Base-by-base conservation (phyloP, 768 basidiomycete species). In the Rossbeevera mucosa region DNA sequence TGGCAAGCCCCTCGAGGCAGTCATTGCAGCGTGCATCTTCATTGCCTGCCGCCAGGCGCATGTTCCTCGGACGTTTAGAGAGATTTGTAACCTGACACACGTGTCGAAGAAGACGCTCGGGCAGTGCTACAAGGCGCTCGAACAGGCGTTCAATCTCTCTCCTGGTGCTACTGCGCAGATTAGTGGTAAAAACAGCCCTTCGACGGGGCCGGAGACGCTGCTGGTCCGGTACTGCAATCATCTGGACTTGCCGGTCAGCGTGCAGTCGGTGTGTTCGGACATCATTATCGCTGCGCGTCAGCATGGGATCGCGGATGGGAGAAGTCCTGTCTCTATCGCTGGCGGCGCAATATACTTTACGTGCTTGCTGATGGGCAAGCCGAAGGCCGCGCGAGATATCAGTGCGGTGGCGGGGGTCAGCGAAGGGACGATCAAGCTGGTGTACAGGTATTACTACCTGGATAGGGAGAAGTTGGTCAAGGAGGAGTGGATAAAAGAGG, bases 291-390 rank as follows among this genome's bases (percentile, higher is more conserved):
- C 82, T 26, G 89, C 90, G 13, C 81, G 91, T 48, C 79, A 88
- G 56, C 80, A 88, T 58, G 91, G 91, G 38, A 87, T 95, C 55
- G 93, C 94, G 31, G 93, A 94, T 64, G 96, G 96, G 22, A 78
- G 96, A 55, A 91, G 86, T 62, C 95, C 95, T 1, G 90, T 97
- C 47, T 96, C 96, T n/a, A 94, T 99, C 59, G 96, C 95, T n/a
- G 91, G 91, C 38, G 93, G 91, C 36, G 91, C 92, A n/a, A 93
- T 99, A 54, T 93, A 88, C 74, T 97, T 98, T 72, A 90, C 91
- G 26, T 90, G 89, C 64, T 78, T 86, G 58, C 65, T 97, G 40
- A 76, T 94, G 62, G 91, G 86, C 48, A 81, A 83, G 62, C 62
- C 73, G 24, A 91, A 90, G 71, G 78, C 83, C 21, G 79, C 87